Evolutionary conservation across 2,329 filamentous ascomycete species (phyloP).

Genomic region (Xylaria sp.): DNA sequence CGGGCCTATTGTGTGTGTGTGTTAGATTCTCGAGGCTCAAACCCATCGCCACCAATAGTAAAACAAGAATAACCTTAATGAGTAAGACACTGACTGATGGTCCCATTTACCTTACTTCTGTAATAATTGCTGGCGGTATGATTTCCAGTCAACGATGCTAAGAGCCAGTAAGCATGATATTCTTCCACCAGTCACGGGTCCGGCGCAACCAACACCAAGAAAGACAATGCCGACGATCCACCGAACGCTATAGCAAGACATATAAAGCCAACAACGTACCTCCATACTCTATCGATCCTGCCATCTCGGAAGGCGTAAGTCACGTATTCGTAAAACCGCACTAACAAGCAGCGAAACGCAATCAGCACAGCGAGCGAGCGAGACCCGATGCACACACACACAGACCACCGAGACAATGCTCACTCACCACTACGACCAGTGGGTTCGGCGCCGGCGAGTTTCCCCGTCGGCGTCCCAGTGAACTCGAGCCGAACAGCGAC

Average conservation of each 20-base stretch:
- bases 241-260: neutral
- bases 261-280: conserved; percentile 28
- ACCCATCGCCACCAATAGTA: neutral
- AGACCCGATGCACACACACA: neutral
- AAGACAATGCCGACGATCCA: neutral
- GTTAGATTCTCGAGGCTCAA: neutral
- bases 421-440: conserved; percentile 43
- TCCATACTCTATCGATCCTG: conserved; percentile 51
- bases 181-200: neutral
- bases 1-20: neutral
- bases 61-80: neutral
- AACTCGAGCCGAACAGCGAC: conserved; percentile 50
- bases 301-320: conserved; percentile 51
- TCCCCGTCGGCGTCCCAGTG: conserved; percentile 46
- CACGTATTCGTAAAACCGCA: conserved; percentile 51
- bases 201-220: neutral
- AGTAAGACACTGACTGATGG: neutral
- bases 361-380: conserved; percentile 5
- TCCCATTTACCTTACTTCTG: neutral
- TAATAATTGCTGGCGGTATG: conserved; percentile 20
- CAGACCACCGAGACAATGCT: neutral
- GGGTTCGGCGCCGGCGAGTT: conserved; percentile 46
- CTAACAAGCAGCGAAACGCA: conserved; percentile 19
- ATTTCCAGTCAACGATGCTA: conserved; percentile 31
- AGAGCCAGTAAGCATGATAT: conserved; percentile 7